Base-by-base conservation (phyloP, 495 filamentous ascomycete species). In the Neurospora sp. region DNA sequence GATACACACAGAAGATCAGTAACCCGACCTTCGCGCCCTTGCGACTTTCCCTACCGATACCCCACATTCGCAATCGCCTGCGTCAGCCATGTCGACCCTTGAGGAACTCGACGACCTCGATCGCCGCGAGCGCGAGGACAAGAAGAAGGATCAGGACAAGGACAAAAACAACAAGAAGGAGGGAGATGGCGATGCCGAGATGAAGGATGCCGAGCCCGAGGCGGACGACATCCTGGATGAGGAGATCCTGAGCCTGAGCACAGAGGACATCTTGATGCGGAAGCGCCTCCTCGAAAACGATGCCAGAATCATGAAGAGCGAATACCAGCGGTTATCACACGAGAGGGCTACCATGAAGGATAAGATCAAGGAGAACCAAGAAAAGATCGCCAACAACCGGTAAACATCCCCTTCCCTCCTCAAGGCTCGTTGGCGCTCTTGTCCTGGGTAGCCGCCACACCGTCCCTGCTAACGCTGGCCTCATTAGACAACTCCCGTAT, bases 381-480 rank as follows among this genome's bases (percentile, higher is more conserved):
- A 99, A 75, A 99, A 98, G 89, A 98, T 99, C 74, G 94, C 97
- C 74, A 99, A 99, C 82, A 99, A 99, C 83, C 90, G 94, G 96
- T 97, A 86, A 76, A 87, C 46, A 66, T 62, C 23, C 41, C 44
- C 72, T 40, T 39, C 38, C 35, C 66, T 66, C 7, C 20, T 62
- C 27, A 5, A 39, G 37, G 31, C 23, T 70, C 71, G 69, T 23
- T 7, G 71, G 9, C 27, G 72, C 39, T 35, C 39, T 69, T 73
- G 75, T 77, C 76, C 37, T 14, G 4, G 5, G 54, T 37, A 66
- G 27, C 54, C 54, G 54, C 54, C 27, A 75, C 75, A 72, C 48
- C 72, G 70, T 76, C 72, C 20, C 54, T 75, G 38, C 75, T 77
- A 73, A 77, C 69, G 44, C 48, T 69, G 71, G 73, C 66, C 41